These are phyloP conservation scores for Zygotorulaspora chibaensis DNA, from an alignment of 805 yeast species.

Conservation along the genomic window DNA sequence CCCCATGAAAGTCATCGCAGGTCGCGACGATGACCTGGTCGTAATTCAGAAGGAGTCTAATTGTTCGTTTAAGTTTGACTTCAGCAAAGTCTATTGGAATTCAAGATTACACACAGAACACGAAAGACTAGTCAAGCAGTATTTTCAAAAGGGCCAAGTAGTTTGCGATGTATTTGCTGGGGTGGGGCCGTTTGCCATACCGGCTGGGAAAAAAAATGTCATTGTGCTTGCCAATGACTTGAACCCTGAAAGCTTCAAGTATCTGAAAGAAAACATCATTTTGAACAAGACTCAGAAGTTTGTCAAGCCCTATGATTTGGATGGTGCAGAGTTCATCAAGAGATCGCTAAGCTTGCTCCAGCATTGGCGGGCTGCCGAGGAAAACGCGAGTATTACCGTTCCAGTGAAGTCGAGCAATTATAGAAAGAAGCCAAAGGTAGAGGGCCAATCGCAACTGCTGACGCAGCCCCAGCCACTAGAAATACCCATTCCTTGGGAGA, in stretches of 20 bases:
- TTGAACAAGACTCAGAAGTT: slow-evolving; percentile 57
- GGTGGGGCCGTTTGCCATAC: slow-evolving; percentile 96
- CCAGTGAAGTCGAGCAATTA: slow-evolving; percentile 29
- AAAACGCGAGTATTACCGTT: slow-evolving; percentile 38
- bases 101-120: slow-evolving; percentile 93
- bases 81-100: slow-evolving; percentile 95
- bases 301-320: slow-evolving; percentile 64
- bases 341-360: slow-evolving; percentile 50
- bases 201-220: slow-evolving; percentile 82
- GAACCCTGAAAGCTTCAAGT: slow-evolving; percentile 79
- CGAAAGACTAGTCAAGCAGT: slow-evolving; percentile 60
- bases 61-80: slow-evolving; percentile 82
- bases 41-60: slow-evolving; percentile 85
- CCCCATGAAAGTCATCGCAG: slow-evolving; percentile 90
- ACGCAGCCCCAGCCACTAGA: slow-evolving; percentile 44
- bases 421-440: slow-evolving; percentile 36
- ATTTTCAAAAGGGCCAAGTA: slow-evolving; percentile 61
- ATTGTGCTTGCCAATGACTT: slow-evolving; percentile 88
- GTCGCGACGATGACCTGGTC: slow-evolving; percentile 57
- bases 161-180: slow-evolving; percentile 98
- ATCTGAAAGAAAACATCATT: slow-evolving; percentile 59
- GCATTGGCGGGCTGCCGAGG: slow-evolving; percentile 40
- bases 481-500: slow-evolving; percentile 25
- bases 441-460: slow-evolving; percentile 19
- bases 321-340: slow-evolving; percentile 78